phyloP scores from a whole-genome alignment of 2,329 filamentous ascomycete species.

The Fusarium decemcellulare region DNA sequence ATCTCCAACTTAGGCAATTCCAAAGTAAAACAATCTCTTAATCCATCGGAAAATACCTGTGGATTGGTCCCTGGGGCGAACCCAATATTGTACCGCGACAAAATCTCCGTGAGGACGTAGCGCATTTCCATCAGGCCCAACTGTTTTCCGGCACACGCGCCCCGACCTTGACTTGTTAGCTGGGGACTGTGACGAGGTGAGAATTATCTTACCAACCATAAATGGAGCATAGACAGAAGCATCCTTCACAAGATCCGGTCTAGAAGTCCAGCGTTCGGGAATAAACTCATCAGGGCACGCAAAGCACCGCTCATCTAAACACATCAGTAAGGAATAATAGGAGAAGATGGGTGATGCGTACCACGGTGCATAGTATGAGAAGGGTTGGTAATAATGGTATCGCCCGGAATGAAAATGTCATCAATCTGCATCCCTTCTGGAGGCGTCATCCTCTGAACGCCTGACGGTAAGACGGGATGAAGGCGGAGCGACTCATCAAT shows the following conservation, averaged over 20 bases:
- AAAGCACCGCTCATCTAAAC: conserved; percentile 27
- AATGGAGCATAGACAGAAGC: conserved; percentile 47
- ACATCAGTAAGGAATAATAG: not conserved
- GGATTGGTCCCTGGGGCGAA: no score
- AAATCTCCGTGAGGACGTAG: no score
- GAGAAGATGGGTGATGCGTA: not conserved
- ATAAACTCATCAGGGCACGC: conserved; percentile 42
- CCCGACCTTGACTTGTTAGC: conserved; percentile 43
- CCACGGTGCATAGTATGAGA: conserved; percentile 27
- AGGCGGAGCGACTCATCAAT: conserved; percentile 57
- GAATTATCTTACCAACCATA: conserved; percentile 37
- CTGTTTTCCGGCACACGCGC: conserved; percentile 54
- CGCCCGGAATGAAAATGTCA: conserved; percentile 53
- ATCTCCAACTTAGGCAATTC: no score
- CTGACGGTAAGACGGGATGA: conserved; percentile 52
- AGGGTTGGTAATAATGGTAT: conserved; percentile 49
- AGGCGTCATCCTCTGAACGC: conserved; percentile 52
- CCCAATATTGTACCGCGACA: no score
- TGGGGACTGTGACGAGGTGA: not conserved
- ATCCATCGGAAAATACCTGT: no score
- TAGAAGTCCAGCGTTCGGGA: conserved; percentile 53
- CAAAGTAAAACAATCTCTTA: no score
- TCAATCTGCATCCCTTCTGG: conserved; percentile 53
- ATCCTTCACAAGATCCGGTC: conserved; percentile 45
- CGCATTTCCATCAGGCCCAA: conserved; percentile 52